These are phyloP conservation scores for Exophiala alcalophila DNA, from an alignment of 2,329 filamentous ascomycete species.

Conservation along the genomic window DNA sequence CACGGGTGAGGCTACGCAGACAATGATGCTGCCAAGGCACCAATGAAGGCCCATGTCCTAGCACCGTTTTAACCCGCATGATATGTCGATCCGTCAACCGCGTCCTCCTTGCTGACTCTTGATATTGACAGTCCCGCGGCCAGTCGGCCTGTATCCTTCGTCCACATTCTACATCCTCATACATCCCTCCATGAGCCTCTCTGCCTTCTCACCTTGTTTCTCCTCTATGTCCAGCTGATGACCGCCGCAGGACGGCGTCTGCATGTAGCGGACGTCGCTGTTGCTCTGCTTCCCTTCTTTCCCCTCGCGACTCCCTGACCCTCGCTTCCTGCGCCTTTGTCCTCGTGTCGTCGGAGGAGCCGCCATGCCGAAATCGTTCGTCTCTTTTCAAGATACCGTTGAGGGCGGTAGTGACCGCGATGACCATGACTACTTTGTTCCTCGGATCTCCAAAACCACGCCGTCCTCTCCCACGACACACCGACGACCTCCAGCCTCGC, in stretches of 20 bases:
- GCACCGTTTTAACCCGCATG: too few relatives aligned
- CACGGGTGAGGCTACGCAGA: too few relatives aligned
- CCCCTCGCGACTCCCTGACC: background rate
- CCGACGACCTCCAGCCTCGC: slow-evolving; percentile 7
- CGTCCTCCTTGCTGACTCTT: too few relatives aligned
- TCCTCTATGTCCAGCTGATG: slow-evolving; percentile 21
- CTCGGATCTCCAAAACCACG: slow-evolving; percentile 4
- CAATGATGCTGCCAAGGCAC: too few relatives aligned
- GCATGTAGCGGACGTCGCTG: slow-evolving; percentile 16
- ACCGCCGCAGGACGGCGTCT: slow-evolving; percentile 14
- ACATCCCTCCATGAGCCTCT: background rate
- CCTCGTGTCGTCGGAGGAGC: background rate
- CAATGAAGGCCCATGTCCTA: too few relatives aligned
- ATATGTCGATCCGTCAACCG: too few relatives aligned
- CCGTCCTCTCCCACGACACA: slow-evolving; percentile 15
- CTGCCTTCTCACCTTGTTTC: slow-evolving; percentile 2
- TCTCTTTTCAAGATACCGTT: slow-evolving; percentile 23
- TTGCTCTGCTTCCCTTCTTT: slow-evolving; percentile 2
- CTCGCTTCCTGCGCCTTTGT: background rate
- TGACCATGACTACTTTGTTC: slow-evolving; percentile 10
- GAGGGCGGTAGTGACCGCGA: slow-evolving; percentile 15
- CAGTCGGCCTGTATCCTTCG: too few relatives aligned
- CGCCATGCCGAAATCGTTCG: slow-evolving; percentile 26
- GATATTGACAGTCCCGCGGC: too few relatives aligned
- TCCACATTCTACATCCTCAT: background rate